Conservation (phyloP, 495 filamentous ascomycete species). For the Talaromyces ruber region DNA sequence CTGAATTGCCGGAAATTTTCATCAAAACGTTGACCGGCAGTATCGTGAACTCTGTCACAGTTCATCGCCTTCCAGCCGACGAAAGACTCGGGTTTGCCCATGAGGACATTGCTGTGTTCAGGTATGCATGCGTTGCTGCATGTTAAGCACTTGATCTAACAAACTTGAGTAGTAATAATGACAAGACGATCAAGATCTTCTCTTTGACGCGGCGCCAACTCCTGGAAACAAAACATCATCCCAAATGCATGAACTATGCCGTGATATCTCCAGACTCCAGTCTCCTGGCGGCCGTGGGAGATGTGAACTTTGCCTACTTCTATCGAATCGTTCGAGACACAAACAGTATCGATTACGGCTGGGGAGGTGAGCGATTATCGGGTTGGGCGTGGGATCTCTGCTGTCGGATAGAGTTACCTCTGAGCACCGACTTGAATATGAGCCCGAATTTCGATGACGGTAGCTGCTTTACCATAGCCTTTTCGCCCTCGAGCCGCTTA, state of each 20-base stretch:
- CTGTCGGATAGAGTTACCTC: constrained; percentile 28
- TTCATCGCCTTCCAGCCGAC: constrained; percentile 49
- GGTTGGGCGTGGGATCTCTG: constrained; percentile 29
- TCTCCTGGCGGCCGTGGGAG: constrained; percentile 75
- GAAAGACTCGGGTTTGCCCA: constrained; percentile 33
- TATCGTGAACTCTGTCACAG: constrained; percentile 66
- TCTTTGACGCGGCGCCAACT: constrained; percentile 55
- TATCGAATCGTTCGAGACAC: constrained; percentile 45
- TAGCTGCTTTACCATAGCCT: constrained; percentile 62
- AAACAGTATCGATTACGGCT: constrained; percentile 30
- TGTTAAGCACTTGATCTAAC: constrained; percentile 10
- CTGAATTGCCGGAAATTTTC: constrained; percentile 35
- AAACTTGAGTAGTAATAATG: constrained; percentile 57
- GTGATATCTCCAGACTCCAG: constrained; percentile 82
- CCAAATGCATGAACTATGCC: constrained; percentile 82
- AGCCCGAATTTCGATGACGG: constrained; percentile 22
- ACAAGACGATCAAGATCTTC: constrained; percentile 74
- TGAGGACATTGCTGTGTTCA: constrained; percentile 58
- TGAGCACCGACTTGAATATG: constrained; percentile 13
- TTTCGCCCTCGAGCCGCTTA: constrained; percentile 57
- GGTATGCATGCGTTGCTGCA: constrained; percentile 29
- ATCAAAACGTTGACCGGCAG: constrained; percentile 44
- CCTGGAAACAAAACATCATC: constrained; percentile 60
- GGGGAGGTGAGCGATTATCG: constrained; percentile 31
- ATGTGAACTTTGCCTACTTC: constrained; percentile 75